A percentile compares a stretch with the other conserved stretches of the same genome.
phyloP scores from a whole-genome alignment of 75 land plant genomes.

The Picea sitchensis region DNA sequence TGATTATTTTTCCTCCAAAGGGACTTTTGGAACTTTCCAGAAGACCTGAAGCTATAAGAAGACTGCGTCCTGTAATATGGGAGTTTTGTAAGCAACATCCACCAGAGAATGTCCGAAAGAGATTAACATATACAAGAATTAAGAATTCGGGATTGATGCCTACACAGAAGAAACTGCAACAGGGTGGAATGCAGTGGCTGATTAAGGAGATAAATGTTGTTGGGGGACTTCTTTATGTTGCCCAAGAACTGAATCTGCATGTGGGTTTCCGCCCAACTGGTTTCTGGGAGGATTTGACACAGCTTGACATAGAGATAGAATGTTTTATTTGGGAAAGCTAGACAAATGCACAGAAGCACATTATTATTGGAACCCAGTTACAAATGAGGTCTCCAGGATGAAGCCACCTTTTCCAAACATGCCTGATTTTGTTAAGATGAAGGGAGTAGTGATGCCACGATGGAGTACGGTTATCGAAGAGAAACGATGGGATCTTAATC shows the following conservation, averaged over 20 bases:
- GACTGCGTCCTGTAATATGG: conserved; percentile 13
- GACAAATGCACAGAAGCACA: background rate
- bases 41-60: conserved; percentile 25
- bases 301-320: conserved; percentile 5
- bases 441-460: background rate
- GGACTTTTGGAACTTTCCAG: conserved; percentile 34
- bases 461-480: background rate
- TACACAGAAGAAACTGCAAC: background rate
- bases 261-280: background rate
- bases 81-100: conserved; percentile 13
- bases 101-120: conserved; percentile 4
- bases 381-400: background rate
- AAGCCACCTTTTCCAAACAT: conserved; percentile 3
- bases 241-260: too few relatives aligned
- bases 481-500: too few relatives aligned
- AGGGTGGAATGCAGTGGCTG: too few relatives aligned
- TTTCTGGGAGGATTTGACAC: background rate
- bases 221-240: too few relatives aligned
- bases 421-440: background rate
- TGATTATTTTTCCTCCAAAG: conserved; percentile 21
- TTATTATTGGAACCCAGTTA: background rate
- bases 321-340: conserved; percentile 6
- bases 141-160: background rate
- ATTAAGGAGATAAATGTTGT: too few relatives aligned
- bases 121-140: background rate